These are phyloP conservation scores for Neurospora sp. DNA, from an alignment of 495 filamentous ascomycete genomes.

Conservation along the genomic window DNA sequence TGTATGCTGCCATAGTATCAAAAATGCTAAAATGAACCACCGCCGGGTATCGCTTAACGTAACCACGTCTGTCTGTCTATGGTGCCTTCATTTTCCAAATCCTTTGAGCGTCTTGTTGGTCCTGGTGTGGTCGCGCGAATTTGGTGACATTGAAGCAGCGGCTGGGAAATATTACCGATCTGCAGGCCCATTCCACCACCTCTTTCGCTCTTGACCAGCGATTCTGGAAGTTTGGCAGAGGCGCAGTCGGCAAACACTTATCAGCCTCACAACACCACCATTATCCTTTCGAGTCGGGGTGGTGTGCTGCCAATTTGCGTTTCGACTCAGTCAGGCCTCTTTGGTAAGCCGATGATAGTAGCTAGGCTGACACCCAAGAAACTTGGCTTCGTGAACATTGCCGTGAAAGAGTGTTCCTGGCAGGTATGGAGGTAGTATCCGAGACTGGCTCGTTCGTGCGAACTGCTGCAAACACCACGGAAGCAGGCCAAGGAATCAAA, in stretches of 20 bases:
- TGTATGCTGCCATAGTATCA: not conserved
- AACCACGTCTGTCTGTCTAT: not conserved
- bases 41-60: not conserved
- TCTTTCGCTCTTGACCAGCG: not conserved
- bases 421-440: not conserved
- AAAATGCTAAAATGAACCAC: not conserved
- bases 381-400: not conserved
- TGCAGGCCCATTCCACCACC: not conserved
- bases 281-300: not conserved
- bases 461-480: not conserved
- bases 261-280: not conserved
- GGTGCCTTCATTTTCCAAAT: not conserved
- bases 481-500: not conserved
- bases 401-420: not conserved
- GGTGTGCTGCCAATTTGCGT: not conserved
- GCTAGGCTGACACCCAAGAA: not conserved
- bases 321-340: not conserved
- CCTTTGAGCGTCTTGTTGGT: not conserved
- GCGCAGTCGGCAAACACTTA: not conserved
- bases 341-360: not conserved
- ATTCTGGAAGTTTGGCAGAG: not conserved
- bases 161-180: not conserved
- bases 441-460: not conserved
- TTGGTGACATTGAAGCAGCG: not conserved
- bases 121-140: not conserved